These are phyloP conservation scores for Tetradesmus obliquus DNA, from an alignment of 139 green algal genomes.

Conservation along the genomic window DNA sequence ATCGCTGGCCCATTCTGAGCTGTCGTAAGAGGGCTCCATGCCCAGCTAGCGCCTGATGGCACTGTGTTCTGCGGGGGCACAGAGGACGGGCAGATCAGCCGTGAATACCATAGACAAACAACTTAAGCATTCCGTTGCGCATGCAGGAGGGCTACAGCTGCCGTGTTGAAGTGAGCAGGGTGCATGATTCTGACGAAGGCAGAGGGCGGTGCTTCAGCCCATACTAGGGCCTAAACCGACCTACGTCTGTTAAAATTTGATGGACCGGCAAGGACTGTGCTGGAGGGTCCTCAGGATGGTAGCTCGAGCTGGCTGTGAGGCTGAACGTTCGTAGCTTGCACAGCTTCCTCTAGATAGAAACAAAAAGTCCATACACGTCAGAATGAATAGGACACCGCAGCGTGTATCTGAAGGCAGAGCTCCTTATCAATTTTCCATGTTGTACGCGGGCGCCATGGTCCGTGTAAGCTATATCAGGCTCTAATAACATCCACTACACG, in stretches of 20 bases:
- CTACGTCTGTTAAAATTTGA: neutral
- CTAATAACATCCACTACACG: no score
- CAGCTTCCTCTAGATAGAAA: no score
- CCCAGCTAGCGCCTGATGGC: neutral
- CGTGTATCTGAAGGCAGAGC: no score
- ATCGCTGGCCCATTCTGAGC: neutral
- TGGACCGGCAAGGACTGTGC: neutral
- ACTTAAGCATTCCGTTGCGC: neutral
- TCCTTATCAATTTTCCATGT: no score
- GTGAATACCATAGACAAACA: neutral
- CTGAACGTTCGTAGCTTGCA: neutral
- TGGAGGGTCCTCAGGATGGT: neutral
- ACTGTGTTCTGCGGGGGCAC: neutral
- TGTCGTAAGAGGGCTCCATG: neutral
- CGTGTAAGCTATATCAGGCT: no score
- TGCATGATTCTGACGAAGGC: no score
- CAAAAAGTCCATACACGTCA: no score
- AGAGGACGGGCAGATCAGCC: neutral
- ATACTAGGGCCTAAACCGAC: neutral
- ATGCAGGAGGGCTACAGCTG: no score
- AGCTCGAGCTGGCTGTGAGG: neutral
- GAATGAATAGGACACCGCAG: no score
- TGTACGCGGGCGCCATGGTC: no score
- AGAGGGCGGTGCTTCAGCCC: neutral
- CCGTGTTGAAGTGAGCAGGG: no score